Percentiles rank a stretch among this genome's conserved stretches.
These are phyloP conservation scores for Phytopythium ostracodes DNA, from an alignment of 352 stramenopile species.

Conservation along the genomic window DNA sequence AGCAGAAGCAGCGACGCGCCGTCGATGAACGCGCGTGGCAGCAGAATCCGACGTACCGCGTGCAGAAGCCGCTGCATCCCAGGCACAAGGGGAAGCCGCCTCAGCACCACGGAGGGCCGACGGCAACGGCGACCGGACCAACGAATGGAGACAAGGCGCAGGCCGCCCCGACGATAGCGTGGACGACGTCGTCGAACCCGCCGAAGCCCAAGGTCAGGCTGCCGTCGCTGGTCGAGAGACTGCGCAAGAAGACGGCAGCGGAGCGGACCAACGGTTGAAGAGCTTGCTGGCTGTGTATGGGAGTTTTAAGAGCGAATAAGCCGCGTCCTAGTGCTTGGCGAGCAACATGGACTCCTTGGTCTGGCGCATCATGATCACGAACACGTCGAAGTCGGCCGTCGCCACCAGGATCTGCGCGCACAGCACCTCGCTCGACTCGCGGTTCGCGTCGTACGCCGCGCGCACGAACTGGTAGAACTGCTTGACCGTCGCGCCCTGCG, in stretches of 20 bases:
- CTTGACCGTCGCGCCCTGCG: conserved; percentile 49
- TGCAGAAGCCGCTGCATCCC: conserved; percentile 44
- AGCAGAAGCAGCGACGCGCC: conserved; percentile 34
- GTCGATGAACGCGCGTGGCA: conserved; percentile 33
- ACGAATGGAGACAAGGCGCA: conserved; percentile 7
- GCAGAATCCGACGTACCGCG: conserved; percentile 48
- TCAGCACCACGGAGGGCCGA: neutral
- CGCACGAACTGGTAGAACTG: conserved; percentile 68
- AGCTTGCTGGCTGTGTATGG: too few relatives aligned
- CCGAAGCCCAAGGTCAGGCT: conserved; percentile 70
- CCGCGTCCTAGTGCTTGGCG: conserved; percentile 46
- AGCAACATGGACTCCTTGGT: conserved; percentile 63
- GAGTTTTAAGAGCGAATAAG: too few relatives aligned
- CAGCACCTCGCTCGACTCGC: conserved; percentile 55
- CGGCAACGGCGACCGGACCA: conserved; percentile 7
- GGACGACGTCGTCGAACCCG: conserved; percentile 29
- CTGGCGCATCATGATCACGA: conserved; percentile 83
- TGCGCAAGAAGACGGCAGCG: conserved; percentile 62
- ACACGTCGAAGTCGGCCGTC: conserved; percentile 77
- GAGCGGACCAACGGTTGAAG: conserved; percentile 18
- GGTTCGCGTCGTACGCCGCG: conserved; percentile 48
- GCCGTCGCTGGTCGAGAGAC: conserved; percentile 65
- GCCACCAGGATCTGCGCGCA: conserved; percentile 77
- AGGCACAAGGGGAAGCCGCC: conserved; percentile 15
- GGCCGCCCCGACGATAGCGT: conserved; percentile 25